Evolutionary conservation across 2,329 filamentous ascomycete species (phyloP).

Genomic region (Colletotrichum gloeosporioides): DNA sequence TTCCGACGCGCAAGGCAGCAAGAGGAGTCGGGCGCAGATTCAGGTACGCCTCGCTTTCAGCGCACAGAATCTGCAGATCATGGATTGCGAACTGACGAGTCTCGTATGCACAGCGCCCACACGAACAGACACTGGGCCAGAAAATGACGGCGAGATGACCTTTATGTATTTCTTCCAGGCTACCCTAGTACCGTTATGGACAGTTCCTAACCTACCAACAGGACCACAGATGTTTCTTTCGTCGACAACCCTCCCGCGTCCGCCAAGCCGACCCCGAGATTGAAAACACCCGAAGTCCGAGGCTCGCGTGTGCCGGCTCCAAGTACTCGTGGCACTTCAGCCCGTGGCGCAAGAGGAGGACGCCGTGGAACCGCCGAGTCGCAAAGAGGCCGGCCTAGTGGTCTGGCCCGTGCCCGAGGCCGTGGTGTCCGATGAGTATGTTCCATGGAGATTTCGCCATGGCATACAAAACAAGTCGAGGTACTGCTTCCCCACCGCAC

Average conservation of each 20-base stretch:
- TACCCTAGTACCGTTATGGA: background rate
- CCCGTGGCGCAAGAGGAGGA: constrained; percentile 26
- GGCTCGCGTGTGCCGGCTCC: constrained; percentile 52
- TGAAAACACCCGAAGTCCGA: constrained; percentile 43
- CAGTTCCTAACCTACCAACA: constrained; percentile 39
- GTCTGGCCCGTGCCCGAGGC: constrained; percentile 50
- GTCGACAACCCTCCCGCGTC: constrained; percentile 79
- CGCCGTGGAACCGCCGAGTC: constrained; percentile 33
- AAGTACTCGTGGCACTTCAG: constrained; percentile 43
- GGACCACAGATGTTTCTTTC: constrained; percentile 91
- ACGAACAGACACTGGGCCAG: constrained; percentile 32
- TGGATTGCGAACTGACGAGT: background rate
- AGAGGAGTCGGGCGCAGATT: constrained; percentile 42
- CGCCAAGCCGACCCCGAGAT: constrained; percentile 54
- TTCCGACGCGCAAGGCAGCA: constrained; percentile 72
- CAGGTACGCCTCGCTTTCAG: background rate
- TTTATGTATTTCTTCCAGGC: constrained; percentile 66
- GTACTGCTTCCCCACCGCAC: background rate
- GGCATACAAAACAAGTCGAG: background rate
- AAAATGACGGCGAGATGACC: constrained; percentile 73
- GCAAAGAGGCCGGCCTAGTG: constrained; percentile 48
- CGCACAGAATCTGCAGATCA: background rate
- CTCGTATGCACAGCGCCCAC: background rate
- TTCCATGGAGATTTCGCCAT: background rate
- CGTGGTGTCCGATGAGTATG: constrained; percentile 45